Evolutionary conservation across 1,139 yeast species (phyloP), one percentile per base, ranked within the genome.

Genomic region (Hemisphaericaspora xylofermentans): DNA sequence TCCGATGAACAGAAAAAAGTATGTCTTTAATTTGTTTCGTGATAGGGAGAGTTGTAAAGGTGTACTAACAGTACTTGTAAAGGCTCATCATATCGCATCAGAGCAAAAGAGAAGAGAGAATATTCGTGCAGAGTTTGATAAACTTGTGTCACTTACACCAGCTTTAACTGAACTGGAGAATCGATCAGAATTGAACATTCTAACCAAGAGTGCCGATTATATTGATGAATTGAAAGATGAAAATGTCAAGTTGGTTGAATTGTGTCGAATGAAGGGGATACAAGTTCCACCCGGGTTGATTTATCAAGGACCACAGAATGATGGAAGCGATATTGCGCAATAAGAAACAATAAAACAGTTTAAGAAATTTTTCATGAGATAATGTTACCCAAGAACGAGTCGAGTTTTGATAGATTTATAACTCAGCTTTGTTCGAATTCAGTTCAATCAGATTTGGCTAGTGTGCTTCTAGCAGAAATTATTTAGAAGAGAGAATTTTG

Each of bases 81-180:
- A 70, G 73, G 76, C 76, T 1, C 78, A 72, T 45, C 78, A 72
- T 46, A 72, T 72, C 14, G 77, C 76, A n/a, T 71, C 76, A 1
- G 78, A 72, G 47, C 77, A 72, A 48, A 71, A 70, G 47, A 56
- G 78, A 52, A 58, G 78, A 48, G 76, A 70, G 44, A 71, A 72
- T 46, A 72, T 72, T 28, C 59, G 78, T 33, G 62, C 74, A 12
- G 77, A 71, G 47, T 72, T 72, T 50, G 78, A 72, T 48, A 63
- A 63, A 40, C 68, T 72, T 16, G 78, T 72, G 10, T 52, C 61
- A 4, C 57, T 72, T 32, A 71, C 76, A 2, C 78, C 78, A 1
- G 60, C 70, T 2, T 59, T 72, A 35, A 60, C 61, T 1, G 69
- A 68, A 19, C 66, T 63, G 53, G 78, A 72, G 46, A 72, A 71